Percentiles rank a stretch among this genome's conserved stretches.
Conservation (phyloP, 2,329 filamentous ascomycete genomes). For the Botrytis elliptica region DNA sequence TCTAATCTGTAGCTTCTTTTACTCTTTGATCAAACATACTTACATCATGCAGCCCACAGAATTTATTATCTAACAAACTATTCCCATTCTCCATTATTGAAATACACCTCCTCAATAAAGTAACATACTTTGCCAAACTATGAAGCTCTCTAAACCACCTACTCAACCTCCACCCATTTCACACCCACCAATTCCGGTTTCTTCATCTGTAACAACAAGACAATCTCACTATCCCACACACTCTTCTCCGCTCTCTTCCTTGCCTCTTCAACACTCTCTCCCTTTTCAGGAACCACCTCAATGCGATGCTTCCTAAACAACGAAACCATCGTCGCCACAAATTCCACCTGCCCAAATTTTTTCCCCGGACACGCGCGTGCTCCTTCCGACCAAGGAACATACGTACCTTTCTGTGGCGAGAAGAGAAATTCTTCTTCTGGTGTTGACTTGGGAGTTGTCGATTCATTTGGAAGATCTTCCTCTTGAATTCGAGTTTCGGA, state of each 20-base stretch:
- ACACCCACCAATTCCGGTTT: background rate
- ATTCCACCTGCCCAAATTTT: slow-evolving; percentile 28
- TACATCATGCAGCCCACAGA: background rate
- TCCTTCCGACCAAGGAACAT: slow-evolving; percentile 26
- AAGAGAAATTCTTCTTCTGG: background rate
- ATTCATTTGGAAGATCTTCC: background rate
- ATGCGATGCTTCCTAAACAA: background rate
- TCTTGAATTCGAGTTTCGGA: background rate
- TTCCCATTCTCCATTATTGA: background rate
- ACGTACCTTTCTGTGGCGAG: slow-evolving; percentile 19
- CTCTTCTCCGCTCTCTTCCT: background rate
- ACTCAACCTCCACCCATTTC: slow-evolving; percentile 2
- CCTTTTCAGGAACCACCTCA: background rate
- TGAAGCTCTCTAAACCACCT: background rate
- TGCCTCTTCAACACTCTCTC: background rate
- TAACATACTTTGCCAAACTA: background rate
- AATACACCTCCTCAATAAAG: fast-evolving
- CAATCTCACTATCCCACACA: slow-evolving; percentile 4
- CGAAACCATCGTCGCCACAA: slow-evolving; percentile 12
- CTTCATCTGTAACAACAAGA: slow-evolving; percentile 11
- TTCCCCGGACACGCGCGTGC: slow-evolving; percentile 25
- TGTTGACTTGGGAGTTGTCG: background rate
- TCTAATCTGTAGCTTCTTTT: background rate
- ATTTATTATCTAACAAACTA: background rate
- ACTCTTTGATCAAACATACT: background rate